Evolutionary conservation across 495 filamentous ascomycete species (phyloP), one percentile per base, ranked within the genome.

Genomic region (Penicillium angulare): DNA sequence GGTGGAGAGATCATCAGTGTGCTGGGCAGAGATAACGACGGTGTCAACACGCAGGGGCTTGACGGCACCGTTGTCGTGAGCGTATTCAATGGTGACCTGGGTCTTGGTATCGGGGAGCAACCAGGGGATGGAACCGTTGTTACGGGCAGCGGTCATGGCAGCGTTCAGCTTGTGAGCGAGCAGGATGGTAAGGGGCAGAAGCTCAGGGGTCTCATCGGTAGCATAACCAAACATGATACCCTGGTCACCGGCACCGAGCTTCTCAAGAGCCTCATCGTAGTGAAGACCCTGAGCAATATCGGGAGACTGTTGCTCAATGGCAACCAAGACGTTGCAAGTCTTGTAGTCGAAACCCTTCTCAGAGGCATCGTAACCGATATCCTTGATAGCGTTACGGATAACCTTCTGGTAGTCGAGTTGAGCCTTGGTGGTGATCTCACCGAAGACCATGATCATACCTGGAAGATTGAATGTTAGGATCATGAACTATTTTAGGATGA

Each of bases 201-300:
- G 84, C 78, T 98, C 92, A 53, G 93, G 93, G 65, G 93, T 97
- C 83, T 98, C 93, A 63, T 98, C 92, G 69, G 93, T 96, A 66
- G 93, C 93, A 85, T 98, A 98, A 59, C 93, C 93, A 75, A 98
- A 98, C 93, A 98, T 98, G 81, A 98, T 96, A 80, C 93, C 93
- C 80, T 98, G 93, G 78, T 98, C 93, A 87, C 93, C 93, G 50
- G 93, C 93, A 77, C 93, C 93, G 55, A 98, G 84, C 76, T 96
- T 86, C 85, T 98, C 93, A 52, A 98, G 85, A 57, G 89, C 90
- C 77, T 96, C 80, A 44, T 98, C 93, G 66, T 93, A 92, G 77
- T 96, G 88, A 22, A 98, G 87, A 80, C 93, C 93, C 75, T 97
- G 92, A 60, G 93, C 93, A 62, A 98, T 98, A 79, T 98, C 93